Evolutionary conservation across 2,329 filamentous ascomycete species (phyloP), one percentile per base, ranked within the genome.

Genomic region (Neonectria ditissima): DNA sequence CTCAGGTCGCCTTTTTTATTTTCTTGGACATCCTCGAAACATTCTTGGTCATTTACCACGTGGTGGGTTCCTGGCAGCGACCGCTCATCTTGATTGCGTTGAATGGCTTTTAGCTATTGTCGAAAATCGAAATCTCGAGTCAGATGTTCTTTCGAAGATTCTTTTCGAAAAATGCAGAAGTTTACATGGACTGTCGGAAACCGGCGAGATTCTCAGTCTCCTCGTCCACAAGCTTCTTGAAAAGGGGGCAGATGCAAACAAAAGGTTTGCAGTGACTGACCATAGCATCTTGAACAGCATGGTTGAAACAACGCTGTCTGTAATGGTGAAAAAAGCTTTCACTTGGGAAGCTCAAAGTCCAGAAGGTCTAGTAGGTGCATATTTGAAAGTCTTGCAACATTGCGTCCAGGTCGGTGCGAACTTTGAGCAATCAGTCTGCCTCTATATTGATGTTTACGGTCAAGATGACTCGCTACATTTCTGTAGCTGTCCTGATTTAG

Each of bases 291-390:
- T n/a, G n/a, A n/a, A n/a, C 32, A 6, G 1, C 1, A 4, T 37
- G 16, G 5, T 37, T 16, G 34, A 37, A 37, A 37, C 34, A n/a
- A 5, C 14, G 14, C 5, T 37, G 6, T 37, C 34, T 14, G n/a
- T 37, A 1, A 14, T 37, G 16, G 14, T 8, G 14, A 37, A 37
- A 37, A 1, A 6, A n/a, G 34, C 4, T 5, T n/a, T 37, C 14
- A 2, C 5, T 14, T 7, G 0, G 5, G 16, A 7, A 5, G 7
- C 7, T 16, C 4, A 16, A 6, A 4, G 13, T 5, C 4, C 13
- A 16, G 5, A 2, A 16, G 14, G 4, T 4, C 34, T 16, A 16
- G 4, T 5, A 5, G 16, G 3, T 37, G 4, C 13, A 5, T 37
- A n/a, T 37, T 3, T 37, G 14, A 5, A 37, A 37, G 6, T 7